phyloP scores from a whole-genome alignment of 208 protist species.

The Vickermania spadyakhi region DNA sequence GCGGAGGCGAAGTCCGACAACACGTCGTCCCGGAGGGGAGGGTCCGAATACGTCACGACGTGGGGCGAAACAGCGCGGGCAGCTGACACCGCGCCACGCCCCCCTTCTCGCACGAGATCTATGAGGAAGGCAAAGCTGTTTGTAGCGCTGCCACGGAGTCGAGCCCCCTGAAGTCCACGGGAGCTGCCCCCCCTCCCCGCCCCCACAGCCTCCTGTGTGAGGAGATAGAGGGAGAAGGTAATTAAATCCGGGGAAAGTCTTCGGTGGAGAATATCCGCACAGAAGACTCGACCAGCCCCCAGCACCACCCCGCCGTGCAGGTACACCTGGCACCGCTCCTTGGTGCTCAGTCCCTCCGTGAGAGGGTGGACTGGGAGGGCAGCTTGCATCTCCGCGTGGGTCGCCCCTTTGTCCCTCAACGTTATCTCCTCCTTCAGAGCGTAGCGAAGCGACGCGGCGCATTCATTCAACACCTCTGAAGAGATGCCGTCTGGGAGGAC shows the following conservation, averaged over 20 bases:
- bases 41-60: no score
- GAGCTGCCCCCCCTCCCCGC: neutral
- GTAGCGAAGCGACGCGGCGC: conserved; percentile 49
- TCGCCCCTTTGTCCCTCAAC: neutral
- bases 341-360: conserved; percentile 48
- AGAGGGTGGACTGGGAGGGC: conserved; percentile 28
- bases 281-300: conserved; percentile 46
- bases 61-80: no score
- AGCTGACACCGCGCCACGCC: neutral
- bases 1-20: neutral
- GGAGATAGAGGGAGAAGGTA: conserved; percentile 22
- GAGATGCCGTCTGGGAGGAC: conserved; percentile 89
- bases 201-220: conserved; percentile 12
- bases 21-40: neutral
- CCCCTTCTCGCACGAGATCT: conserved; percentile 41
- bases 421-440: conserved; percentile 6
- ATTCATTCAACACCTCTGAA: conserved; percentile 83
- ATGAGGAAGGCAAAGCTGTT: conserved; percentile 57
- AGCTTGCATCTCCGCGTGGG: neutral
- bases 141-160: conserved; percentile 19
- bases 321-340: conserved; percentile 52
- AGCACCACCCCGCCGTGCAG: conserved; percentile 55
- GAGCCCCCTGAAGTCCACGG: conserved; percentile 4
- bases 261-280: conserved; percentile 73
- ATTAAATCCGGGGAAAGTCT: conserved; percentile 51